Evolutionary conservation across 805 yeast species (phyloP), one percentile per base, ranked within the genome.

Genomic region (Teunomyces tritomae): DNA sequence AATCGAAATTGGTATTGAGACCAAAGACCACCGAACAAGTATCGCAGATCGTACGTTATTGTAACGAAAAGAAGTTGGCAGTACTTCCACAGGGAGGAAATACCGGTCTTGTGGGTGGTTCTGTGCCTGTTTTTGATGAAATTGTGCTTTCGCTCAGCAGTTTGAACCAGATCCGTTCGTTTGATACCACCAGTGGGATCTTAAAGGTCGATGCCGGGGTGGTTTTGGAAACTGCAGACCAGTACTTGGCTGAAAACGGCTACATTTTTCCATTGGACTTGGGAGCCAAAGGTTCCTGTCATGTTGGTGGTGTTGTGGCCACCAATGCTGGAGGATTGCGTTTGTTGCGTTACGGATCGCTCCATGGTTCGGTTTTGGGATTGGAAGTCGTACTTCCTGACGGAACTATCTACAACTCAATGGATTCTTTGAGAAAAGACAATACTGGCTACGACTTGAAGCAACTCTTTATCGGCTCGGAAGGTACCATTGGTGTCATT

Each of bases 71-170:
- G 43, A 80, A 77, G 50, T 67, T 91, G 27, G 96, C 97, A 0
- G 82, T 91, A 42, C 96, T 89, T 8, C 97, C 98, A 11, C 97
- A 92, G 70, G 97, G 97, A 62, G 98, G 98, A 57, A 91, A 92
- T 68, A 92, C 97, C 1, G 97, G 97, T 26, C 77, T 91, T 40
- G 98, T 91, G 36, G 98, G 97, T 54, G 98, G 97, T 4, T 86
- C 96, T 4, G 81, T 84, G 14, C 97, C 97, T 0, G 84, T 91
- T 0, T 91, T 89, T 66, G 98, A 91, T 66, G 98, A 91, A 68
- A 80, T 91, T 43, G 79, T 91, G 20, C 56, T 91, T 20, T 85
- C 89, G 2, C 70, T 90, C 43, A 69, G 86, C 30, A 79, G 77
- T 58, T 58, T 92, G 74, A 89, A 89, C 74, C 78, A 85, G 61